Evolutionary conservation across 805 yeast species (phyloP).

Genomic region (Kuraishia molischiana): DNA sequence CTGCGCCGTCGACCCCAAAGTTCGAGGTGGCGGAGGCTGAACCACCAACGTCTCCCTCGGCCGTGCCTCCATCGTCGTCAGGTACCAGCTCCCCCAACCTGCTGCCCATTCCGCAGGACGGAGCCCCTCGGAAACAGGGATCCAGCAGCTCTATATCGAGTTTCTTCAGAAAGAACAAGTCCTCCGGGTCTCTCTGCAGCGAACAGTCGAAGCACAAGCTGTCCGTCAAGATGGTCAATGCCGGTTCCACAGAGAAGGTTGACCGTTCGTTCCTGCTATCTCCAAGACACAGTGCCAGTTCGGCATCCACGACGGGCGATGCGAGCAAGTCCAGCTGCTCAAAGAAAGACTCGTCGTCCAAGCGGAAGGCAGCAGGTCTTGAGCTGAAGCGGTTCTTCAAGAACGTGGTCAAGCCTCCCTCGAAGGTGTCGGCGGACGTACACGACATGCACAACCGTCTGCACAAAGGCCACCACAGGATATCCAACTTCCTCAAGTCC

Average conservation of each 20-base stretch:
- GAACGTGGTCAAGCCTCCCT: conserved; percentile 8
- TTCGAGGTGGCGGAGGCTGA: too few relatives aligned
- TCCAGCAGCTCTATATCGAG: background rate
- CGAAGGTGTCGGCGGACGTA: conserved; percentile 1
- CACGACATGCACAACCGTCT: conserved; percentile 7
- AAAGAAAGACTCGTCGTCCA: background rate
- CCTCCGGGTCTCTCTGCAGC: background rate
- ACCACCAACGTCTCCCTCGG: too few relatives aligned
- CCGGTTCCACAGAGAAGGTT: conserved; percentile 1
- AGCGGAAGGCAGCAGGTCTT: conserved; percentile 5
- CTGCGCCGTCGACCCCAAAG: too few relatives aligned
- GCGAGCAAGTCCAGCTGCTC: background rate
- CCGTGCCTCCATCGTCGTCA: too few relatives aligned
- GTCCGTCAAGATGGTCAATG: background rate
- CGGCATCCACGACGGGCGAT: background rate
- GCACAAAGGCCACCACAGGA: conserved; percentile 5
- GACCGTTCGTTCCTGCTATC: conserved; percentile 1
- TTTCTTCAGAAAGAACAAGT: background rate
- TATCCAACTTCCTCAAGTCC: background rate
- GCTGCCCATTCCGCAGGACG: too few relatives aligned
- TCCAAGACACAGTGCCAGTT: conserved; percentile 1
- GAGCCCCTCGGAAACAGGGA: background rate
- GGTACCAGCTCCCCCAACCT: too few relatives aligned
- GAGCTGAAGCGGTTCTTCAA: conserved; percentile 38
- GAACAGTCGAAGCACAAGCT: background rate